Evolutionary conservation across 192 early-diverging fungal species (phyloP).

Genomic region (Backusella macrospora): DNA sequence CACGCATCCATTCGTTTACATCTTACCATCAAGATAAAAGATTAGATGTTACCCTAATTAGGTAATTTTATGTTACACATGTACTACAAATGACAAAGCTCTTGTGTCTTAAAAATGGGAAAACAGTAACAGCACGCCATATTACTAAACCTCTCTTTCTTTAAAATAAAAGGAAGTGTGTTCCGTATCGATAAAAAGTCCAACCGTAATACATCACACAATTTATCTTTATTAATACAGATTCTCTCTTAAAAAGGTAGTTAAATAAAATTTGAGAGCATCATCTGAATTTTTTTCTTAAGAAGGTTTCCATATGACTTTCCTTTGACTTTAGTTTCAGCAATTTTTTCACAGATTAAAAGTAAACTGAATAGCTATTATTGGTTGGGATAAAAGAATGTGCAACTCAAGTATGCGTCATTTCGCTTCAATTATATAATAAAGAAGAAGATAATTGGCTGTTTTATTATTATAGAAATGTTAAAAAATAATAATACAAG

Average conservation of each 20-base stretch:
- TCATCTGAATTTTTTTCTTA: not conserved
- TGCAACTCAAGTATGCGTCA: not conserved
- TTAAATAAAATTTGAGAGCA: not conserved
- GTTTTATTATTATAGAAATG: not conserved
- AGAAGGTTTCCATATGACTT: not conserved
- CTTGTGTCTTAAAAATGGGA: not conserved
- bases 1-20: not conserved
- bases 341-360: not conserved
- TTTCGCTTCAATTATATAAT: not conserved
- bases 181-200: too few relatives aligned
- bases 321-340: not conserved
- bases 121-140: not conserved
- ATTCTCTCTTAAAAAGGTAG: not conserved
- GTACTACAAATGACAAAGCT: not conserved
- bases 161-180: not conserved
- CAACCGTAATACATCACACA: too few relatives aligned
- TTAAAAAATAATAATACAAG: not conserved
- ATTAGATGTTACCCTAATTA: not conserved
- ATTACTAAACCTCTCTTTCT: not conserved
- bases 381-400: not conserved
- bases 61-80: not conserved
- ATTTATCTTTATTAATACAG: not conserved
- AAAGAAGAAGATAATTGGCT: not conserved
- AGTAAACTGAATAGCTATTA: not conserved
- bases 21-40: slow-evolving; percentile 4